Percentiles rank a stretch among this genome's conserved stretches.
phyloP scores from a whole-genome alignment of 2,329 filamentous ascomycete species.

The Fusarium metavorans region DNA sequence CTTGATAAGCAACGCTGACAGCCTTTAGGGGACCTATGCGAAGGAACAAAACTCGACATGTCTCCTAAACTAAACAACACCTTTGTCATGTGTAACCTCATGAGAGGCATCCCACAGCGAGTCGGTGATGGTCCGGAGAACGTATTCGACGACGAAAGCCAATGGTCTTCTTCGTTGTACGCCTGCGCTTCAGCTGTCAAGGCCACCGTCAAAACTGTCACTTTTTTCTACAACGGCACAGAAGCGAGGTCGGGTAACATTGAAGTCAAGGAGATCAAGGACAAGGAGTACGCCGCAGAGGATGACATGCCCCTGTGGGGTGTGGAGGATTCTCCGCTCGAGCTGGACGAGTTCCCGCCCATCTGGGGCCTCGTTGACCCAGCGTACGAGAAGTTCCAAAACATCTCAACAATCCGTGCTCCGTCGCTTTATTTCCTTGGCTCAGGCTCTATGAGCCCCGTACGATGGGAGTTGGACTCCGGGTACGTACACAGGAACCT shows the following conservation, averaged over 20 bases:
- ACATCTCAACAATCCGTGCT: slow-evolving; percentile 15
- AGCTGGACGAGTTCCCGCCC: slow-evolving; percentile 9
- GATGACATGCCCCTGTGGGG: slow-evolving; percentile 49
- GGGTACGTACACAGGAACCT: background rate
- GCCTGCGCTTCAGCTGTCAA: slow-evolving; percentile 55
- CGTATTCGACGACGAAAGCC: slow-evolving; percentile 53
- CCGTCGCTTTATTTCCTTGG: slow-evolving; percentile 19
- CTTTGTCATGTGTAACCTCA: slow-evolving; percentile 53
- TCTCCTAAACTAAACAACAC: slow-evolving; percentile 57
- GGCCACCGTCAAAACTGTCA: slow-evolving; percentile 58
- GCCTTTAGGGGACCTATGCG: slow-evolving; percentile 9
- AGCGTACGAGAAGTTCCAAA: slow-evolving; percentile 20
- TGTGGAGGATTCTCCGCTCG: slow-evolving; percentile 39
- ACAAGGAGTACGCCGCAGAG: slow-evolving; percentile 51
- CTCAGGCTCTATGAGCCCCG: background rate
- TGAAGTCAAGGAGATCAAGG: slow-evolving; percentile 46
- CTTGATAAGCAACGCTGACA: background rate
- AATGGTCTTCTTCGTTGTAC: slow-evolving; percentile 57
- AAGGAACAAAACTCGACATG: slow-evolving; percentile 46
- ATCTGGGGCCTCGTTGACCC: slow-evolving; percentile 27
- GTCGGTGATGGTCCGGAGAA: slow-evolving; percentile 48
- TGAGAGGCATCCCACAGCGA: slow-evolving; percentile 54
- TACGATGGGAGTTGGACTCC: background rate
- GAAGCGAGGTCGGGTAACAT: slow-evolving; percentile 47
- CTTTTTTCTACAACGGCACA: slow-evolving; percentile 56